phyloP scores from a whole-genome alignment of 768 basidiomycete species.

The Russula abietina region DNA sequence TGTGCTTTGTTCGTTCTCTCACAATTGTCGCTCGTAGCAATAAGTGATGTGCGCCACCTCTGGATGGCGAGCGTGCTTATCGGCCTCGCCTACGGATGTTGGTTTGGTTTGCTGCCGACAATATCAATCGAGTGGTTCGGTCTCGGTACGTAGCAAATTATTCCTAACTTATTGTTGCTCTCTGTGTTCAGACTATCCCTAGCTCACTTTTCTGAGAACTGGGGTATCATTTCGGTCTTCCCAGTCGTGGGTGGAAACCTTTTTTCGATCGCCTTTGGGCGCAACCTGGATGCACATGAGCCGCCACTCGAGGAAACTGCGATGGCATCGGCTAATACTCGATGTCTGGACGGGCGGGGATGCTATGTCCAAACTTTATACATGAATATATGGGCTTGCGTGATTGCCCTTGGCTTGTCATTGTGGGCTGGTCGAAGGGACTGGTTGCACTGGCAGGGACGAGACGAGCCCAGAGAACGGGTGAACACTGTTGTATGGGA shows the following conservation, averaged over 20 bases:
- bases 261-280: conserved; percentile 79
- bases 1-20: conserved; percentile 64
- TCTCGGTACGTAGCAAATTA: conserved; percentile 47
- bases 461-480: background rate
- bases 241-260: conserved; percentile 77
- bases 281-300: conserved; percentile 70
- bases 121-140: conserved; percentile 88
- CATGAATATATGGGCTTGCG: conserved; percentile 26
- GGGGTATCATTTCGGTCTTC: conserved; percentile 70
- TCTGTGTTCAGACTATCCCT: background rate
- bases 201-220: conserved; percentile 81
- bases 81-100: conserved; percentile 65
- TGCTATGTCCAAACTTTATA: conserved; percentile 28
- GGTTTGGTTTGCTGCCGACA: conserved; percentile 71
- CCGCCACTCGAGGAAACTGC: conserved; percentile 17
- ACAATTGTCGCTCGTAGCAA: conserved; percentile 52
- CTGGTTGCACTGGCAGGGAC: conserved; percentile 14
- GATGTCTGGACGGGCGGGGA: conserved; percentile 26
- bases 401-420: conserved; percentile 25
- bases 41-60: conserved; percentile 53
- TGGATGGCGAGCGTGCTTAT: conserved; percentile 57
- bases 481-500: conserved; percentile 16
- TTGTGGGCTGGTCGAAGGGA: conserved; percentile 28
- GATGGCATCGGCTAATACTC: background rate
- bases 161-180: background rate